Percentiles rank a stretch among this genome's conserved stretches.
Evolutionary conservation across 345 rosid species (phyloP).

Genomic region (Cardiospermum halicacabum): DNA sequence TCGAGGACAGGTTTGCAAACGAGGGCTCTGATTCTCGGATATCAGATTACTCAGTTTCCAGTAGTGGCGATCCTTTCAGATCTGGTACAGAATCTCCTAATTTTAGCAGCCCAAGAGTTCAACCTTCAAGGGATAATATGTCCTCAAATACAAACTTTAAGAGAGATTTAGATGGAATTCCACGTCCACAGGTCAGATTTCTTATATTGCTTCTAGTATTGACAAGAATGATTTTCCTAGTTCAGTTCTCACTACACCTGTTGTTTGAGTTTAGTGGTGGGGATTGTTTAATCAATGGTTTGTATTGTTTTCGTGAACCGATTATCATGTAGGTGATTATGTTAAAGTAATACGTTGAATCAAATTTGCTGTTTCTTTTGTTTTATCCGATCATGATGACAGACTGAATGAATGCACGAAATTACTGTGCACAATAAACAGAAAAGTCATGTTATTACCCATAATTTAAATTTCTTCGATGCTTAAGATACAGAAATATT

Average conservation of each 20-base stretch:
- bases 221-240: not conserved
- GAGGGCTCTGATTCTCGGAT: constrained; percentile 80
- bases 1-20: constrained; percentile 77
- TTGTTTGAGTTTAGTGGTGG: not conserved
- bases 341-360: not conserved
- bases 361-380: not conserved
- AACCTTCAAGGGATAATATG: constrained; percentile 36
- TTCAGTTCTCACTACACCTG: not conserved
- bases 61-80: constrained; percentile 73
- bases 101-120: constrained; percentile 63
- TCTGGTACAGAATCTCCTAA: constrained; percentile 64
- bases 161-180: constrained; percentile 41
- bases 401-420: not conserved
- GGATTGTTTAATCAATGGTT: not conserved
- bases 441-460: not conserved
- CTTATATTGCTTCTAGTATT: constrained; percentile 6
- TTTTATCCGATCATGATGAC: not conserved
- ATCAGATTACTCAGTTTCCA: constrained; percentile 78
- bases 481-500: not conserved
- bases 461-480: not conserved
- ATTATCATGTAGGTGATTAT: constrained; percentile 3
- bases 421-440: not conserved
- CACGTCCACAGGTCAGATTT: constrained; percentile 49
- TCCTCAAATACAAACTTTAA: constrained; percentile 39
- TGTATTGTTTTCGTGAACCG: not conserved